Evolutionary conservation across 805 yeast species (phyloP).

Genomic region (Monosporozyma aerobia): DNA sequence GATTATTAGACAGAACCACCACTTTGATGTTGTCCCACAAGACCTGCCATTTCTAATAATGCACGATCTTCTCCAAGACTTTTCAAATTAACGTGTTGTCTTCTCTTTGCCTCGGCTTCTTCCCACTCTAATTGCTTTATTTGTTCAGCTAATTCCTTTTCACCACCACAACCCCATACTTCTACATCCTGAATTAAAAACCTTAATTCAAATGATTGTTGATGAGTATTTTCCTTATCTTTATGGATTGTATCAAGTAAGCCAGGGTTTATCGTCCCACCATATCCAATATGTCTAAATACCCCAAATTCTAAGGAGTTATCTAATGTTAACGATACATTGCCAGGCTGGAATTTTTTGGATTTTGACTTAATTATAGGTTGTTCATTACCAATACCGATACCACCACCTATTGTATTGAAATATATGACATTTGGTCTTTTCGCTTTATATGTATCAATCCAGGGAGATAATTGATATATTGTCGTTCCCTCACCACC

Average conservation of each 20-base stretch:
- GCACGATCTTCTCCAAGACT: constrained; percentile 76
- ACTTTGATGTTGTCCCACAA: constrained; percentile 41
- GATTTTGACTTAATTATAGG: constrained; percentile 43
- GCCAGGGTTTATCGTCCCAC: constrained; percentile 41
- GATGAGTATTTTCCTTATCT: constrained; percentile 9
- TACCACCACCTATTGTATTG: constrained; percentile 65
- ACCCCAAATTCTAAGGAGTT: constrained; percentile 70
- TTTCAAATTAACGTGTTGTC: constrained; percentile 60
- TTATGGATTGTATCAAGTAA: constrained; percentile 13
- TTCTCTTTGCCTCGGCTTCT: constrained; percentile 68
- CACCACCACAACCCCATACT: constrained; percentile 88
- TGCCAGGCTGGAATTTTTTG: constrained; percentile 54
- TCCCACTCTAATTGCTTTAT: constrained; percentile 85
- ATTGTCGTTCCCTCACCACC: constrained; percentile 54
- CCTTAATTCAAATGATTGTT: constrained; percentile 48
- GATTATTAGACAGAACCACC: constrained; percentile 39
- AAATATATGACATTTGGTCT: constrained; percentile 47
- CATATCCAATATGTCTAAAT: constrained; percentile 58
- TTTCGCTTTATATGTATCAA: constrained; percentile 41
- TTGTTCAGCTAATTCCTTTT: constrained; percentile 69
- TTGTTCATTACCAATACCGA: constrained; percentile 72
- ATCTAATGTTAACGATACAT: constrained; percentile 72
- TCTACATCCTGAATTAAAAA: constrained; percentile 68
- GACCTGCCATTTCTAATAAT: constrained; percentile 72
- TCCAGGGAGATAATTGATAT: constrained; percentile 58